Percentiles rank a stretch among this genome's conserved stretches.
These are phyloP conservation scores for Lasiodiplodia sp. DNA, from an alignment of 2,329 filamentous ascomycete species.

Conservation along the genomic window DNA sequence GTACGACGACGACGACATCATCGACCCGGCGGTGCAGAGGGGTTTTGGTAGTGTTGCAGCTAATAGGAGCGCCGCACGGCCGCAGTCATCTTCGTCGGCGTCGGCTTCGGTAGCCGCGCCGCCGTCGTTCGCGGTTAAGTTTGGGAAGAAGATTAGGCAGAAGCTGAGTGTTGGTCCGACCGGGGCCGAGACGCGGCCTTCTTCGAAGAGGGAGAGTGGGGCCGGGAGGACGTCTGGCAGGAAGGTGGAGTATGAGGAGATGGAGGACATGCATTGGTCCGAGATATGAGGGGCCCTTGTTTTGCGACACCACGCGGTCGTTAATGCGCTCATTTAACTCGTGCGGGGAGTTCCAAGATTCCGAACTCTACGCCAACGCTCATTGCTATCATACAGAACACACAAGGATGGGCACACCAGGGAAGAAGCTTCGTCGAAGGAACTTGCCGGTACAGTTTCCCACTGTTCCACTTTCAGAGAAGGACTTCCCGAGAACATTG, in stretches of 20 bases:
- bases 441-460: not conserved
- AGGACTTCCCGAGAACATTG: not conserved
- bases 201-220: constrained; percentile 3
- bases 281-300: constrained; percentile 20
- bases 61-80: not conserved
- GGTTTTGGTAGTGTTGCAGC: not conserved
- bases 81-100: not conserved
- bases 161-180: not conserved
- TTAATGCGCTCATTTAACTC: not conserved
- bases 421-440: not conserved
- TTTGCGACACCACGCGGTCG: not conserved
- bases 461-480: not conserved
- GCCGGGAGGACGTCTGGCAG: not conserved
- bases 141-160: constrained; percentile 26
- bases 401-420: not conserved
- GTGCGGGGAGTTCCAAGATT: too few species aligned
- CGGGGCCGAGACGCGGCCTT: not conserved
- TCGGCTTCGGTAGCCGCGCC: too few species aligned
- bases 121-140: not conserved
- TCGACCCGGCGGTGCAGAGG: not conserved
- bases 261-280: constrained; percentile 30
- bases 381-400: not conserved
- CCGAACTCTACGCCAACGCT: not conserved
- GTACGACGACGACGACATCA: not conserved
- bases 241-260: constrained; percentile 24